Percentiles rank a stretch among this genome's conserved stretches.
Conservation (phyloP, 176 grass and related monocot genomes). For the Juncus effusus region DNA sequence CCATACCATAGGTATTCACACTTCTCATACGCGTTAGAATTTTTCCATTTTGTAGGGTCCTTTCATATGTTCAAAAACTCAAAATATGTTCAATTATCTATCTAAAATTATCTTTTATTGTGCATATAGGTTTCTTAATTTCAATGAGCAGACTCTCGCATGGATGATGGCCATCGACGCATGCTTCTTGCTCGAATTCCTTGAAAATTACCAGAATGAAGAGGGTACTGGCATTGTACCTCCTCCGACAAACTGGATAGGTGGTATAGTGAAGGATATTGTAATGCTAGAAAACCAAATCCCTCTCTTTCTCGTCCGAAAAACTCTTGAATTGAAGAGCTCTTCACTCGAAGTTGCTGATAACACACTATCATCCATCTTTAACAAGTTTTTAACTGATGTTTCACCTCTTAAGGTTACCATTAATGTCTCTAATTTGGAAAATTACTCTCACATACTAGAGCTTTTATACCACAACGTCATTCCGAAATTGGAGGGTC, state of each 20-base stretch:
- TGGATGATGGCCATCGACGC: constrained; percentile 77
- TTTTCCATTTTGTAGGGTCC: no score
- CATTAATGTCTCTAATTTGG: constrained; percentile 36
- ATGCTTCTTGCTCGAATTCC: constrained; percentile 71
- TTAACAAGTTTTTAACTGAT: constrained; percentile 46
- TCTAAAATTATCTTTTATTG: not conserved
- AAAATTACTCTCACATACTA: constrained; percentile 59
- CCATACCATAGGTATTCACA: constrained; percentile 44
- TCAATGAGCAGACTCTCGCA: constrained; percentile 55
- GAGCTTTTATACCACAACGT: constrained; percentile 53
- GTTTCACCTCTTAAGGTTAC: constrained; percentile 58
- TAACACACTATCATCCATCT: constrained; percentile 32
- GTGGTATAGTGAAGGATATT: constrained; percentile 51
- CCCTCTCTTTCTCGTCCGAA: constrained; percentile 49
- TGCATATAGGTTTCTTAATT: constrained; percentile 49
- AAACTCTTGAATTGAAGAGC: constrained; percentile 45
- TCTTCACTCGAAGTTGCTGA: constrained; percentile 28
- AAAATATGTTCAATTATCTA: no score
- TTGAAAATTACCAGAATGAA: constrained; percentile 38
- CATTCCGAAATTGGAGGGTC: constrained; percentile 34
- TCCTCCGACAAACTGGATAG: constrained; percentile 47
- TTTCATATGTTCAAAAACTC: no score
- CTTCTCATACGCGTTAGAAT: no score
- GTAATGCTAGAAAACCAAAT: constrained; percentile 86
- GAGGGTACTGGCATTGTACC: constrained; percentile 14